A percentile compares a stretch with the other conserved stretches of the same genome.
Conservation (phyloP, 106 monocot species). For the Cymbidium sinense region DNA sequence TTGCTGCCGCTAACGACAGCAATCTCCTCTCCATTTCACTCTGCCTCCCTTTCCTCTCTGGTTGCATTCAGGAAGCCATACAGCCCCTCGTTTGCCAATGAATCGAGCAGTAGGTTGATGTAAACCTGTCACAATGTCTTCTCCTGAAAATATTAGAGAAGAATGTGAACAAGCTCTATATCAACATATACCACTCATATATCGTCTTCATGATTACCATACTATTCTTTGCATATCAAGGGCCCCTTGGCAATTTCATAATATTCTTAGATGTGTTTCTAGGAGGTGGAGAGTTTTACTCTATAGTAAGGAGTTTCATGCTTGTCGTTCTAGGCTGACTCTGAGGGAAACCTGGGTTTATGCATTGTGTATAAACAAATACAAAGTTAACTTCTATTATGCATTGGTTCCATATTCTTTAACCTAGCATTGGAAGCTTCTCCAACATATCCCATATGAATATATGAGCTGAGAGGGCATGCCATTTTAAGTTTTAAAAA, state of each 20-base stretch:
- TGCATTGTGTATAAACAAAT: slow-evolving; percentile 31
- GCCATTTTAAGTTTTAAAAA: slow-evolving; percentile 52
- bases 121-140: neutral
- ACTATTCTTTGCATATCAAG: slow-evolving; percentile 59
- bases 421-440: slow-evolving; percentile 31
- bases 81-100: too few species aligned
- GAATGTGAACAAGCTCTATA: slow-evolving; percentile 11
- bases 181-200: slow-evolving; percentile 29
- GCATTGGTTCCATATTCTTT: slow-evolving; percentile 46
- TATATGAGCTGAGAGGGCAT: slow-evolving; percentile 46
- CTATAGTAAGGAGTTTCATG: slow-evolving; percentile 46
- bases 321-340: slow-evolving; percentile 43
- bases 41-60: too few species aligned
- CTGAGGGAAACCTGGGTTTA: slow-evolving; percentile 71
- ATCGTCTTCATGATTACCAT: slow-evolving; percentile 70
- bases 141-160: neutral
- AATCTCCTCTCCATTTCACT: too few species aligned
- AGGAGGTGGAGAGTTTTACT: slow-evolving; percentile 61
- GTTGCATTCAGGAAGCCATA: too few species aligned
- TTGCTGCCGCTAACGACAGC: too few species aligned
- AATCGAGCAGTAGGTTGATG: too few species aligned
- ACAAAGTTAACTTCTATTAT: slow-evolving; percentile 24
- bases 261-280: slow-evolving; percentile 54
- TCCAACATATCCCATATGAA: slow-evolving; percentile 23
- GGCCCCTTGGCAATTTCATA: slow-evolving; percentile 52